Base-by-base conservation (phyloP, 192 early-diverging fungal genomes). In the Piromyces finnis region DNA sequence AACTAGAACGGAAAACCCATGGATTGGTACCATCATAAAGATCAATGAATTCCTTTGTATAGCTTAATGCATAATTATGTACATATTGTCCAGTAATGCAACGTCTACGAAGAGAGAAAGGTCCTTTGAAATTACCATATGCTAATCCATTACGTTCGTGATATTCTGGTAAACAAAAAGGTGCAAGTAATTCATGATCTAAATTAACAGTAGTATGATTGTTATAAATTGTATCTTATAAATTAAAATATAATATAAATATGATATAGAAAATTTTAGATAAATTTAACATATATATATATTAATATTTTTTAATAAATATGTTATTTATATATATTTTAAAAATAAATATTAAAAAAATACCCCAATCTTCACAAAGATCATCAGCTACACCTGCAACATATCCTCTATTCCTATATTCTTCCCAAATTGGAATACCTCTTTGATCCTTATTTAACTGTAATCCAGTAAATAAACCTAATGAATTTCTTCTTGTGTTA, bases 131-230 rank as follows among this genome's bases (percentile, higher is more conserved):
- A 80, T 90, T 90, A 11, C 87, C 86, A 82, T 84, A 90, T 13
- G 88, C 80, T 78, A 87, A 87, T 29, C 86, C 87, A 2, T 81
- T 79, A 29, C 84, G 36, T 0, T 87, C 84, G 30, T 85, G 89
- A 78, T 83, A 88, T 27, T 88, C 88, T 30, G 89, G 88, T 59
- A 88, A 18, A 41, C 89, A 90, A 78, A 90, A 90, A 15, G 89
- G 89, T 30, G 88, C 82, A 0, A 86, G 79, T 27, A 90, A 83
- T 81, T 90, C 89, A 77, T 90, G 88, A 35, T 90, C 89, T 79
- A 83, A 88, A 16, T n/a, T n/a, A n/a, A n/a, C n/a, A n/a, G n/a
- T n/a, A n/a, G n/a, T n/a, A n/a, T n/a, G n/a, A n/a, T n/a, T n/a
- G n/a, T n/a, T n/a, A n/a, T n/a, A n/a, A n/a, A n/a, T n/a, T n/a